Evolutionary conservation across 2,329 filamentous ascomycete genomes (phyloP), one percentile per base, ranked within the genome.

Genomic region (Elsinoe arachidis): DNA sequence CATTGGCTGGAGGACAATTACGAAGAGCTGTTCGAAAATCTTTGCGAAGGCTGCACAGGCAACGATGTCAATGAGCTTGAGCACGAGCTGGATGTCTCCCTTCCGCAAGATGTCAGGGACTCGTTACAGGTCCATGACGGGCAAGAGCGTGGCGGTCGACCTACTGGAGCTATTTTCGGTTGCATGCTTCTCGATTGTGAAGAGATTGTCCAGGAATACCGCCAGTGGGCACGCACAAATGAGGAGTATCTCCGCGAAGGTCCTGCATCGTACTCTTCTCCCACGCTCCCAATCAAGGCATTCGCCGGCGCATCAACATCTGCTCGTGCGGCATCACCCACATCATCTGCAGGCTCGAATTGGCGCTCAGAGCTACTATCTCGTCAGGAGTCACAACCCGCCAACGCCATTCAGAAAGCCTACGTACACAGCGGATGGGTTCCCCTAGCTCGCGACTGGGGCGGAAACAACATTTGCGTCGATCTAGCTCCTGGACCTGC

Each of bases 31-130:
- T 93, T 79, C 65, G 93, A 99, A 73, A 91, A 99, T 71, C 77
- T 99, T 34, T 88, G 92, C 70, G 91, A 96, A 72, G 90, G 89
- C 30, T 90, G 87, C 69, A 97, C 93, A 4, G 80, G 83, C 68
- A 99, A 99, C 73, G 93, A 99, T 68, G 78, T 99, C 69, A 97
- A 96, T 72, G 93, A 97, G 73, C 78, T 99, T 55, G 93, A 99
- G 75, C 90, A 97, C 72, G 87, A 95, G 71, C 80, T 99, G 53
- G 92, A 99, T 71, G 95, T 90, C 75, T 92, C 90, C 26, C 80
- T 99, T 41, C 93, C 93, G 14, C 84, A 92, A 72, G 93, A 99
- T 67, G 84, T 99, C 55, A 86, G 93, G 64, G 91, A 99, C 67
- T 97, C 93, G 1, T 76, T 96, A 66, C 84, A 88, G 76, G 72